Evolutionary conservation across 2,329 filamentous ascomycete genomes (phyloP).

Genomic region (Cyanodermella asteris): DNA sequence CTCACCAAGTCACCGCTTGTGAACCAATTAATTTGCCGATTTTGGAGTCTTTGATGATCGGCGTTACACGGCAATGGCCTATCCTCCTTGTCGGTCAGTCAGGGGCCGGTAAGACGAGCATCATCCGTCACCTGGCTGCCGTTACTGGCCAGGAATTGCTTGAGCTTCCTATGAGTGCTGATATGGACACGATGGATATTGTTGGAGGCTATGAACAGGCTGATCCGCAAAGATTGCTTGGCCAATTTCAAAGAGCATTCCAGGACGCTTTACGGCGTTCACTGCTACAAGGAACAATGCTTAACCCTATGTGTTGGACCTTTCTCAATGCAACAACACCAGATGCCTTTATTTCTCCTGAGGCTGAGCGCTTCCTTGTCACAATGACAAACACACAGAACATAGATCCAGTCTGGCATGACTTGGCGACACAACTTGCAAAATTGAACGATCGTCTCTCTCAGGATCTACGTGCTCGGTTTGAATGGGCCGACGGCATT

Average conservation of each 20-base stretch:
- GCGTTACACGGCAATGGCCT: slow-evolving; percentile 67
- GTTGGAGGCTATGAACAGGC: slow-evolving; percentile 93
- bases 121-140: slow-evolving; percentile 63
- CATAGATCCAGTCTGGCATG: no score
- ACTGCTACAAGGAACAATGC: no score
- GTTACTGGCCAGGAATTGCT: slow-evolving; percentile 53
- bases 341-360: no score
- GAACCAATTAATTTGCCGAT: slow-evolving; percentile 32
- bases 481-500: slow-evolving; percentile 90
- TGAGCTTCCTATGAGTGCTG: slow-evolving; percentile 76
- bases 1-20: slow-evolving; percentile 15
- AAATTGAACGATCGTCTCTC: no score
- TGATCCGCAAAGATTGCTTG: slow-evolving; percentile 35
- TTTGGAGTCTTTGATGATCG: slow-evolving; percentile 71
- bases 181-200: slow-evolving; percentile 91
- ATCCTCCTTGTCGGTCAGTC: slow-evolving; percentile 72
- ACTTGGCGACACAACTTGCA: no score
- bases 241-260: no score
- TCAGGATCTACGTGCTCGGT: slow-evolving; percentile 50
- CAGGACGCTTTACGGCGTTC: no score
- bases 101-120: slow-evolving; percentile 65
- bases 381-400: no score
- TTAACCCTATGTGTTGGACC: no score
- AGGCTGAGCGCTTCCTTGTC: no score
- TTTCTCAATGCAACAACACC: no score